phyloP scores from a whole-genome alignment of 257 asterid genomes.

The Solanum dulcamara region DNA sequence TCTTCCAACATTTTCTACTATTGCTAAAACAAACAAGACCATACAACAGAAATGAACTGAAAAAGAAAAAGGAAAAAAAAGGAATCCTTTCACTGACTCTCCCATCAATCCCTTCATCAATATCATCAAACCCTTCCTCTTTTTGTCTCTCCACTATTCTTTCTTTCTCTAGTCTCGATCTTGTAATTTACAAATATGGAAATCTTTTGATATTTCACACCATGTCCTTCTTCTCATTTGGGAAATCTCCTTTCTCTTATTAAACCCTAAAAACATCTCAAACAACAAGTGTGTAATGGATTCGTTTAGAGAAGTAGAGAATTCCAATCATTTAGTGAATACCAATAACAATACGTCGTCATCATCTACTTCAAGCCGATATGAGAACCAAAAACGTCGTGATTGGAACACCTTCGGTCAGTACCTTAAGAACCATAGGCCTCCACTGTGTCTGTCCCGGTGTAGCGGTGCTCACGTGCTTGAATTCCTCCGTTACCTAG shows the following conservation, averaged over 20 bases:
- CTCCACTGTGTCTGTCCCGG: constrained; percentile 76
- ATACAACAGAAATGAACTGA: background rate
- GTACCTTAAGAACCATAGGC: constrained; percentile 82
- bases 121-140: background rate
- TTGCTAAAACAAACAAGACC: constrained; percentile 15
- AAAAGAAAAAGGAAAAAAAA: background rate
- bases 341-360: background rate
- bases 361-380: constrained; percentile 49
- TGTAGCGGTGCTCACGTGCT: constrained; percentile 97
- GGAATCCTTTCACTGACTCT: constrained; percentile 7
- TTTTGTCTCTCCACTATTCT: background rate
- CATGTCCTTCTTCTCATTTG: background rate
- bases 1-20: constrained; percentile 20
- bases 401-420: constrained; percentile 94
- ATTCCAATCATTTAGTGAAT: background rate
- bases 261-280: background rate
- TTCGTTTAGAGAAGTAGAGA: background rate
- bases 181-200: constrained; percentile 35
- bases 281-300: no score
- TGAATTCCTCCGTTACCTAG: constrained; percentile 84
- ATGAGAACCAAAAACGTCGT: constrained; percentile 88
- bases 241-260: background rate
- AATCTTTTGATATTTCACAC: constrained; percentile 28
- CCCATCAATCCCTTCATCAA: constrained; percentile 35
- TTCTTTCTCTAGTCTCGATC: constrained; percentile 11